These are phyloP conservation scores for Russula sp. DNA, from an alignment of 768 basidiomycete genomes.

Conservation along the genomic window DNA sequence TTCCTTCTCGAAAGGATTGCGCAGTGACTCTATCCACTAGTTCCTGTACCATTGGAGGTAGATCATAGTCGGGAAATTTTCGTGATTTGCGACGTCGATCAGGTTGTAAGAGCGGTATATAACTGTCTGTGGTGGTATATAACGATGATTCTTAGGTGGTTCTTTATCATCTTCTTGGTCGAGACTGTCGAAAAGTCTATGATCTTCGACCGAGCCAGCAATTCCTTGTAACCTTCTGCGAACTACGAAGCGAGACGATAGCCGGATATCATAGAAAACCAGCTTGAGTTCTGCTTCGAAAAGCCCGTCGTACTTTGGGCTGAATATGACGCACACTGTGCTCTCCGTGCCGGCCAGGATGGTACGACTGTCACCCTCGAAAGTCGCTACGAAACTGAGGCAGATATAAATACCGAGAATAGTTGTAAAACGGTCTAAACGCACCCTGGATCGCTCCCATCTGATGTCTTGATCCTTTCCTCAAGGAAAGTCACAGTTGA, in stretches of 20 bases:
- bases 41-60: constrained; percentile 5
- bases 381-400: constrained; percentile 13
- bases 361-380: constrained; percentile 9
- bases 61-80: constrained; percentile 14
- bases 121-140: constrained; percentile 7
- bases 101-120: constrained; percentile 1
- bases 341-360: constrained; percentile 19
- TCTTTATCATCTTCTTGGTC: not conserved
- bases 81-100: constrained; percentile 5
- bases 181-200: constrained; percentile 13
- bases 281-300: constrained; percentile 18
- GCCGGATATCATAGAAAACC: constrained; percentile 13
- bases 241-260: constrained; percentile 5
- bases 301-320: constrained; percentile 18
- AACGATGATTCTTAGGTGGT: not conserved
- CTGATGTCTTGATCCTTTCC: constrained; percentile 8
- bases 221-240: constrained; percentile 11
- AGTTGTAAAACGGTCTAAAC: not conserved
- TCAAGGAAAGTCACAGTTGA: constrained; percentile 24
- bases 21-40: not conserved
- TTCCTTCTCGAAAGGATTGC: not conserved
- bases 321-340: constrained; percentile 10
- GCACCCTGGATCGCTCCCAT: constrained; percentile 14
- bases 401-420: not conserved
- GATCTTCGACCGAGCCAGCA: constrained; percentile 19